These are phyloP conservation scores for Graphiopsis chlorocephala DNA, from an alignment of 2,329 filamentous ascomycete genomes.

Conservation along the genomic window DNA sequence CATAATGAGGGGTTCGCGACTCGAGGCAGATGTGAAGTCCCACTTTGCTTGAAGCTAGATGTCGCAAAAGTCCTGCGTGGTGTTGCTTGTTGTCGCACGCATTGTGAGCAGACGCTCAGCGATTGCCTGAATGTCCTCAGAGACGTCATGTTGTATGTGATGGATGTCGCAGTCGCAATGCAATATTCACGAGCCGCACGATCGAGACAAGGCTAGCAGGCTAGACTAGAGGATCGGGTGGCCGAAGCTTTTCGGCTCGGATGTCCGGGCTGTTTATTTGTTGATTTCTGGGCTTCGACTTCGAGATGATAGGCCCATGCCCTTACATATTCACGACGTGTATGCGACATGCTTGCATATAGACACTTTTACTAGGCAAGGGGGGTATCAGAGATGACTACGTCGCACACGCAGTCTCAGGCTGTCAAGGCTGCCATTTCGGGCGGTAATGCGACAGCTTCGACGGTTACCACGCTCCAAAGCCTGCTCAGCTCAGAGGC, in stretches of 20 bases:
- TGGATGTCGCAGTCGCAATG: conserved; percentile 1
- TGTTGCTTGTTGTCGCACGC: neutral
- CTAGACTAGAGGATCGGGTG: neutral
- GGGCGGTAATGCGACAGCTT: conserved; percentile 21
- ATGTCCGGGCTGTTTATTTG: conserved; percentile 14
- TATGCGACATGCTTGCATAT: conserved; percentile 1
- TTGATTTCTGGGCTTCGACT: conserved; percentile 12
- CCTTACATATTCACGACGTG: conserved; percentile 5
- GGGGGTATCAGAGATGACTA: conserved; percentile 19
- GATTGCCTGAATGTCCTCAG: conserved; percentile 16
- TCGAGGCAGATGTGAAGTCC: conserved; percentile 29
- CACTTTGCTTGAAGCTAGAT: conserved; percentile 14
- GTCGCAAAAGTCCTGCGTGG: conserved; percentile 8
- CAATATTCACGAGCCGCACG: neutral
- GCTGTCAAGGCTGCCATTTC: conserved; percentile 23
- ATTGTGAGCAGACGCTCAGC: conserved; percentile 13
- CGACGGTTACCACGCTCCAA: conserved; percentile 29
- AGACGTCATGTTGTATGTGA: conserved; percentile 16
- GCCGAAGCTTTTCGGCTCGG: conserved; percentile 13
- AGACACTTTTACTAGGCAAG: neutral
- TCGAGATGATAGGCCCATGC: conserved; percentile 13
- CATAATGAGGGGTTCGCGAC: conserved; percentile 36
- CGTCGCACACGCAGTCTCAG: conserved; percentile 17
- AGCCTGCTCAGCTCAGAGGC: conserved; percentile 23
- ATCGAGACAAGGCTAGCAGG: neutral